phyloP scores from a whole-genome alignment of 192 early-diverging fungal genomes.

The Coemansia sp. region DNA sequence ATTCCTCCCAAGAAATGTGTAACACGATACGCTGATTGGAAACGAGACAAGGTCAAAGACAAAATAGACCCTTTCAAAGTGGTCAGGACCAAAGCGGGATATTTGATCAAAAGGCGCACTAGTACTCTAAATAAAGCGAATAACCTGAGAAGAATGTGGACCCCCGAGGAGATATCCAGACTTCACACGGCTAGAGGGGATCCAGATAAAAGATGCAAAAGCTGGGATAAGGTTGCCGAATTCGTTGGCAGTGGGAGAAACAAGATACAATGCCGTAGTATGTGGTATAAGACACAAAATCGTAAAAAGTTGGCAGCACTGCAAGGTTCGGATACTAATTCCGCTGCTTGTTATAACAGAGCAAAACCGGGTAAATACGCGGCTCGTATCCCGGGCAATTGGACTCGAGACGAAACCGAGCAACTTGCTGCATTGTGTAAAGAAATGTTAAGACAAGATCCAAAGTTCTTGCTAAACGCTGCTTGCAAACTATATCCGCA shows the following conservation, averaged over 20 bases:
- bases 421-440: no score
- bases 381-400: no score
- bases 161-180: background rate
- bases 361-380: no score
- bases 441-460: no score
- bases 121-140: background rate
- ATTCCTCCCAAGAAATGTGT: background rate
- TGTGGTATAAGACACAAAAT: background rate
- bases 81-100: no score
- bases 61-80: no score
- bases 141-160: background rate
- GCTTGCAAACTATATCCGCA: no score
- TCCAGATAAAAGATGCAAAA: background rate
- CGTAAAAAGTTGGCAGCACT: background rate
- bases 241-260: background rate
- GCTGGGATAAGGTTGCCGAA: background rate
- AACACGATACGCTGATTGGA: background rate
- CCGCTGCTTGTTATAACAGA: no score
- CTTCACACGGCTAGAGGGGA: background rate
- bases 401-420: no score
- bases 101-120: background rate
- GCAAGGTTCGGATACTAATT: background rate
- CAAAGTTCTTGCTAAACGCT: no score
- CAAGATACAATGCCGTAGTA: background rate
- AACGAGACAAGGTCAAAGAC: background rate